Base-by-base conservation (phyloP, 352 stramenopile species). In the Blastocystis sp. region DNA sequence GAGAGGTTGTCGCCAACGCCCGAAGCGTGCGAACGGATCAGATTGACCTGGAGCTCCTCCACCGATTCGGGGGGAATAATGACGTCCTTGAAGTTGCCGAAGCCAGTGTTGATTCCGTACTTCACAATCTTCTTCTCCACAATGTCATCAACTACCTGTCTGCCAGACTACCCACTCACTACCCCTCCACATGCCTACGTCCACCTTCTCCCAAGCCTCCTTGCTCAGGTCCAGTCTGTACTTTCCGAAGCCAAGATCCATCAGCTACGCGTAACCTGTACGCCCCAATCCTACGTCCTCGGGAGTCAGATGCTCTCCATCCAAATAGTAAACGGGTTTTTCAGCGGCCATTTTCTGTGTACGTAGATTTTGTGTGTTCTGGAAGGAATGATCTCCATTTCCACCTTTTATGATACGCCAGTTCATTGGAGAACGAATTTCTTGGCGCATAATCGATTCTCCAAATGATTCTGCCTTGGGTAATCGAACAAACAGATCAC, bases 91-190 rank as follows among this genome's bases (percentile, higher is more conserved):
- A 94, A 95, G 73, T 94, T 89, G 0, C 92, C 92, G 79, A 95
- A 95, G 87, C 92, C 92, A 86, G 92, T 95, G 89, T 95, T 95
- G 90, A 95, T 95, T 72, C 92, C 92, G 89, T 95, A 94, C 21
- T 90, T 91, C 36, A 94, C 91, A 61, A 89, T 89, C 29, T 88
- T 90, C 87, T 92, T 91, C 85, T 92, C 89, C 59, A 94, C 89
- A 88, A 94, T 94, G 86, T 92, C 92, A 88, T 94, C 92, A 8
- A 94, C 91, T 75, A 94, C 92, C 8, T 93, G 89, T 42, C 91
- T 89, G 48, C 90, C 75, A 75, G 34, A 63, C 59, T 77, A 77
- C 6, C 7, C 4, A 32, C 56, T 64, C n/a, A 4, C 0, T 9
- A 4, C 1, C 2, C 24, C 27, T 29, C 14, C 21, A 32, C 21